Base-by-base conservation (phyloP, 1,139 yeast species). In the Candida sanyaensis region DNA sequence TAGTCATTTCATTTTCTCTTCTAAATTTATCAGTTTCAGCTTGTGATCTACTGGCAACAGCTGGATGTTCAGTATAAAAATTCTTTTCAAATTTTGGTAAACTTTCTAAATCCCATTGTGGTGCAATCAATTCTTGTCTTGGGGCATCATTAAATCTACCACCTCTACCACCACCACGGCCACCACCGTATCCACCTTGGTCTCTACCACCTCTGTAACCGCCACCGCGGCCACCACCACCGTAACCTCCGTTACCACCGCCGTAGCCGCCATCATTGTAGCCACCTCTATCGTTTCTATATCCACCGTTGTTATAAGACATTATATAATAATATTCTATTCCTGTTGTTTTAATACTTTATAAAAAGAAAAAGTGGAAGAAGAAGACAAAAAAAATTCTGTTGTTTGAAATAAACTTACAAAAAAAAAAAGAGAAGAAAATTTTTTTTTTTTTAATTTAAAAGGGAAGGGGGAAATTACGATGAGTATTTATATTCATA, bases 31-130 rank as follows among this genome's bases (percentile, higher is more conserved):
- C 71, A 55, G 93, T 80, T 49, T 92, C 98, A 43, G 68, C 78
- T 4, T 86, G 90, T 41, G 87, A 66, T 73, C 98, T 88, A 43
- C 73, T 76, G 50, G 89, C 69, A 54, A 93, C 98, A 46, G 71
- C 73, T 52, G 88, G 88, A 65, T 88, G 86, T 74, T 95, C 99
- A 55, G 78, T 77, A 75, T 93, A 93, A 66, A 93, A 93, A 71
- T 93, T 91, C 77, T 95, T 95, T 72, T 92, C 97, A 66, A 93
- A 95, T 65, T 84, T 85, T 60, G 97, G 96, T 68, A 92, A 74
- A 28, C 81, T 64, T 56, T 81, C 84, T 49, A 86, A 56, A 64
- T 90, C 96, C 88, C 93, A 92, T 54, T 86, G 81, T 60, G 91
- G 97, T 56, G 85, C 64, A 69, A 75, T 59, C 80, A 77, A 69